phyloP scores from a whole-genome alignment of 208 protist species.

The Tetramitus jugosus region DNA sequence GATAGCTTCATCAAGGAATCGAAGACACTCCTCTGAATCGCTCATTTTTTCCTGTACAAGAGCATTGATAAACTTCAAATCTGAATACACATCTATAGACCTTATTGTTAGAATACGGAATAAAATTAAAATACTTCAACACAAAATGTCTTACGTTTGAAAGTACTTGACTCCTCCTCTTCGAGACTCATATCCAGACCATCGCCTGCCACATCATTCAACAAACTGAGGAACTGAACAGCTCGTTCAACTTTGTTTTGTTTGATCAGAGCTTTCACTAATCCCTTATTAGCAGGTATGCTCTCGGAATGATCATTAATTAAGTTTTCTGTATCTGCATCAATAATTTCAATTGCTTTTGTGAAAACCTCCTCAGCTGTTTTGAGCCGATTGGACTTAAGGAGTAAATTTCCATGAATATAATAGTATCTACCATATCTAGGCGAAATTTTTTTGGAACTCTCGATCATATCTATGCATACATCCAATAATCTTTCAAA shows the following conservation, averaged over 20 bases:
- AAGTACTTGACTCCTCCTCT: neutral
- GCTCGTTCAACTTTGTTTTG: conserved; percentile 1
- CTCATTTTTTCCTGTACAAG: conserved; percentile 54
- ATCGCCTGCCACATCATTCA: neutral
- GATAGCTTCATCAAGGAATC: conserved; percentile 61
- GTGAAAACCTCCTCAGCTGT: conserved; percentile 55
- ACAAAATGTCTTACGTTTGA: neutral
- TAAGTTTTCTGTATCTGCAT: too few species aligned
- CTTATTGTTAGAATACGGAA: too few species aligned
- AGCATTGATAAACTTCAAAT: conserved; percentile 65
- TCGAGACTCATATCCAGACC: neutral
- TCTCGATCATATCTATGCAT: conserved; percentile 64
- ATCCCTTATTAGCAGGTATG: conserved; percentile 42
- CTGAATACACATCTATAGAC: conserved; percentile 45
- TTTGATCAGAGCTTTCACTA: neutral
- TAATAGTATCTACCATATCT: conserved; percentile 63
- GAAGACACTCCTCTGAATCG: conserved; percentile 53
- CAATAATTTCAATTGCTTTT: conserved; percentile 59
- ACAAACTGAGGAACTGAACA: conserved; percentile 44
- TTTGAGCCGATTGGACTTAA: conserved; percentile 61
- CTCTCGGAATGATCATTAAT: too few species aligned
- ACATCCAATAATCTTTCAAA: too few species aligned
- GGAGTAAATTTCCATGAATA: conserved; percentile 62
- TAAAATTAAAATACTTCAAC: too few species aligned
- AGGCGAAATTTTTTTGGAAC: conserved; percentile 47